Evolutionary conservation across 2,329 filamentous ascomycete species (phyloP), one percentile per base, ranked within the genome.

Genomic region (Trichoderma endophyticum): DNA sequence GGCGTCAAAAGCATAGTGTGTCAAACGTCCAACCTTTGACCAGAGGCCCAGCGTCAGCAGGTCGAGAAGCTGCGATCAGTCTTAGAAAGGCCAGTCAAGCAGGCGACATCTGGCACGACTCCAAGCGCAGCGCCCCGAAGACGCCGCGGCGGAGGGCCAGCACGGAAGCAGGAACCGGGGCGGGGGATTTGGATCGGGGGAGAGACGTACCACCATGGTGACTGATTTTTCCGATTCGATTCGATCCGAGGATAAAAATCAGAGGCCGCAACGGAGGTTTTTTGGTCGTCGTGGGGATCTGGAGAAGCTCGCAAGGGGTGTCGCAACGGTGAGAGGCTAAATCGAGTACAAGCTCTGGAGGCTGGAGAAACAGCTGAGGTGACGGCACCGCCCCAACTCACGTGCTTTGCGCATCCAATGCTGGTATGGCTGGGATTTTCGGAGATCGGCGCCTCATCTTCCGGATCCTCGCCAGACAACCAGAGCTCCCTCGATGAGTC

Each of bases 1-100:
- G 75, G 95, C 95, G 84, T 98, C 95, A 82, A 98, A 95, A 79
- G 94, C 93, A 86, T 97, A 97, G 86, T 98, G 95, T 81, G 93
- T 93, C 79, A 98, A 85, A 83, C 92, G 91, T 86, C 95, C 95
- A 84, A 98, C 88, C 95, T 98, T 91, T 84, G 85, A 86, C 87
- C 85, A 89, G 77, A 91, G 84, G 82, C 87, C 89, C 84, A 92
- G 87, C 81, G 88, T 90, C 86, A 91, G 89, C 83, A 90, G 86
- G 84, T 90, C 86, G 84, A 90, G 87, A 82, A 90, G 83, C 87
- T 90, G 82, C 80, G 72, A 77, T 73, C 76, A 79, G 77, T 77
- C 77, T 82, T 82, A 81, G 81, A 82, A 75, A 73, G 73, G 73
- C 74, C 73, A 73, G 71, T 74, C 75, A 73, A 77, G 74, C 73